phyloP scores from a whole-genome alignment of 768 basidiomycete species.

The Albatrellus ellisii region DNA sequence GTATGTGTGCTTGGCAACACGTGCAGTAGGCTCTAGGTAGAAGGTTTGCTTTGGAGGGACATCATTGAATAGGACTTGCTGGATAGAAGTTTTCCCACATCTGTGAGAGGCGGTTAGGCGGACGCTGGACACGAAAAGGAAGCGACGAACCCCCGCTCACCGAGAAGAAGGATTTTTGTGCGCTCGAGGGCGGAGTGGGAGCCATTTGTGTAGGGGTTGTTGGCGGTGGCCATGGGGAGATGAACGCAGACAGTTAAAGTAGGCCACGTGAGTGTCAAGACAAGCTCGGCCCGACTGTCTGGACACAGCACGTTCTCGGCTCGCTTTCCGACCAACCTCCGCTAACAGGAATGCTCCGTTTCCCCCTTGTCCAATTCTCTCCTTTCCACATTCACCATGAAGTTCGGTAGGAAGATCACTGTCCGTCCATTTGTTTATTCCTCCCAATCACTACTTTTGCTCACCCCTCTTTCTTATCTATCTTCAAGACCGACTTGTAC shows the following conservation, averaged over 20 bases:
- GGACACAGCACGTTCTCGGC: not conserved
- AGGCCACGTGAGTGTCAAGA: not conserved
- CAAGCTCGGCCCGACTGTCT: not conserved
- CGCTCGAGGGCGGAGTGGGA: constrained; percentile 22
- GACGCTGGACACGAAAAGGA: not conserved
- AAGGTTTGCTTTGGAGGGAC: constrained; percentile 76
- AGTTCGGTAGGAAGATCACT: constrained; percentile 71
- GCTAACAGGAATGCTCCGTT: too few relatives aligned
- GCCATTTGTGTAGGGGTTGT: constrained; percentile 4
- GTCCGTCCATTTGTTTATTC: constrained; percentile 23
- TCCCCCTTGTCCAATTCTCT: not conserved
- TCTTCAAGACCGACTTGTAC: constrained; percentile 79
- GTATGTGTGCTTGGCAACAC: constrained; percentile 57
- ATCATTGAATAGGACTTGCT: constrained; percentile 84
- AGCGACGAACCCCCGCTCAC: constrained; percentile 46
- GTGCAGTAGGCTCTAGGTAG: constrained; percentile 80
- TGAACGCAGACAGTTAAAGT: not conserved
- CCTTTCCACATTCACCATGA: constrained; percentile 32
- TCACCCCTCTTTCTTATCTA: not conserved
- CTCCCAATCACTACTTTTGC: constrained; percentile 5
- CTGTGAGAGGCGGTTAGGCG: constrained; percentile 25
- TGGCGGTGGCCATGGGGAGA: constrained; percentile 6
- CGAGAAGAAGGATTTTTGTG: constrained; percentile 62
- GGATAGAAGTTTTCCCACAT: constrained; percentile 86
- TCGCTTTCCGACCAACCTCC: not conserved